Evolutionary conservation across 1,284 basidiomycete species (phyloP), one percentile per base, ranked within the genome.

Genomic region (Fomitopsis palustris): DNA sequence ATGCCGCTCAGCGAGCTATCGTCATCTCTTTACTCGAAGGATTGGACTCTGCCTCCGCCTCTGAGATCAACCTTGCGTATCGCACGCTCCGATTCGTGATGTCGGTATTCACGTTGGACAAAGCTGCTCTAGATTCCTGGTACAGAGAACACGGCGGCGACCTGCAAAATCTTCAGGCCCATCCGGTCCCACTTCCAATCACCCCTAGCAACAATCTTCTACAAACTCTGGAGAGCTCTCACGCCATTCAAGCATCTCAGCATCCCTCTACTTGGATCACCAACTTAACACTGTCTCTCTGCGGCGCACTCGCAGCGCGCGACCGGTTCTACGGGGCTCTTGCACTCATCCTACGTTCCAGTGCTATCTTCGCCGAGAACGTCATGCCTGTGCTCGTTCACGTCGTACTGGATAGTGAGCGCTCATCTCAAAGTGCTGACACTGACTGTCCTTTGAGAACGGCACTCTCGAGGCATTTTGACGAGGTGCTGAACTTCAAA

Each of bases 381-480:
- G 74, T 90, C 17, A 76, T 96, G 4, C 93, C 95, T 0, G 72
- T 90, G 23, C 77, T 98, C 23, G 84, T 96, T 2, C 88, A 93
- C 66, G 82, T 83, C 1, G 63, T 89, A 2, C 78, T 97, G 10
- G 79, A 77, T 53, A 63, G 61, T n/a, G 78, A 81, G 58, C 56
- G 56, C n/a, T 61, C 63, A 52, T 57, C 57, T 17, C 57, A 60
- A 42, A 42, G 54, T 21, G 55, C 25, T 35, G 53, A 58, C 43
- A 61, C 67, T 42, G 62, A 53, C 17, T 57, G 54, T 56, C 62
- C 61, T 42, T 63, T 62, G 39, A 77, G 75, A 7, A 65, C 65
- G 4, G 55, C 71, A 0, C 72, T 93, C 6, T 92, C 91, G 0
- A 64, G 72, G 3, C 92, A 90, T 67, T 88, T 95, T 72, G 77